Percentiles rank a stretch among this genome's conserved stretches.
These are phyloP conservation scores for Pelargonium cotyledonis DNA, from an alignment of 441 rosid genomes.

Conservation along the genomic window DNA sequence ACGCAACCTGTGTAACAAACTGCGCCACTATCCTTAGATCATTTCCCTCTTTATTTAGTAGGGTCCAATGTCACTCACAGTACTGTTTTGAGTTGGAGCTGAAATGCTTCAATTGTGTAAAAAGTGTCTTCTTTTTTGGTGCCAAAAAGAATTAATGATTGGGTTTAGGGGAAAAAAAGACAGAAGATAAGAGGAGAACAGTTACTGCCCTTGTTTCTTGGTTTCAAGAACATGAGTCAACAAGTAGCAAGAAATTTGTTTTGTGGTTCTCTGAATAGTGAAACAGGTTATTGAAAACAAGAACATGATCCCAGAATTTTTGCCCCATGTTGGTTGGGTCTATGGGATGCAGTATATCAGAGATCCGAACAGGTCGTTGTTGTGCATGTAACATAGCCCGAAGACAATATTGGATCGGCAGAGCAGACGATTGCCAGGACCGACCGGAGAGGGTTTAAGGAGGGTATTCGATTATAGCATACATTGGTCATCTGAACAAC, in stretches of 20 bases:
- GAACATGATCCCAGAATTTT: slow-evolving; percentile 3
- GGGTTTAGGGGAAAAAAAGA: not conserved
- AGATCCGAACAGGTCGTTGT: no score
- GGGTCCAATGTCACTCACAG: not conserved
- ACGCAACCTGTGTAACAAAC: no score
- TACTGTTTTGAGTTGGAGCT: not conserved
- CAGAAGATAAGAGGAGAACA: slow-evolving; percentile 2
- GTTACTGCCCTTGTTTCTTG: not conserved
- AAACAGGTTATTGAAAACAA: not conserved
- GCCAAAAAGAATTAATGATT: not conserved
- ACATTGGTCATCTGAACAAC: no score
- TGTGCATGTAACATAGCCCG: no score
- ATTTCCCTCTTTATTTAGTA: no score
- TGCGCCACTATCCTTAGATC: no score
- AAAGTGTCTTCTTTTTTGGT: not conserved
- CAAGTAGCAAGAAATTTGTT: not conserved
- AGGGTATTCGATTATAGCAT: no score
- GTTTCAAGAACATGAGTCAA: slow-evolving; percentile 2
- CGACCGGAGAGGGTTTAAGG: no score
- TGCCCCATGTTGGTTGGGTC: slow-evolving; percentile 2
- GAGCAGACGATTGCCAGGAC: no score
- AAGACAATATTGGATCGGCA: no score
- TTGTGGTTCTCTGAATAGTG: not conserved
- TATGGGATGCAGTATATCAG: no score
- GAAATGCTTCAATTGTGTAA: not conserved